Evolutionary conservation across 441 rosid species (phyloP).

Genomic region (Omphalea diandra): DNA sequence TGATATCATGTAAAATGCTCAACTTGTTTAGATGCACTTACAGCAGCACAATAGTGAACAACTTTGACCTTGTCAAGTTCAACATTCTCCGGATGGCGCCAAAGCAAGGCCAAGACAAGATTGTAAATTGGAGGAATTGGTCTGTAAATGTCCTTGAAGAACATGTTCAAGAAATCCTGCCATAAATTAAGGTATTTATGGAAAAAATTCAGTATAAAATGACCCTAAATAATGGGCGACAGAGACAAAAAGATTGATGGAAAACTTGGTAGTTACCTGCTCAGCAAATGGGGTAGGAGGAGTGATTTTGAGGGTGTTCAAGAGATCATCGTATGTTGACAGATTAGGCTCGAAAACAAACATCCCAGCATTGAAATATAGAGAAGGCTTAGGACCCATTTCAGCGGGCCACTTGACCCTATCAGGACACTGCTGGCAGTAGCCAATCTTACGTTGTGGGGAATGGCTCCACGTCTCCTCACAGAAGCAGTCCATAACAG

Average conservation of each 20-base stretch:
- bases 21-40: constrained; percentile 18
- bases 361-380: constrained; percentile 82
- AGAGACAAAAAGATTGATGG: not conserved
- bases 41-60: constrained; percentile 74
- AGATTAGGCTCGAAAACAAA: constrained; percentile 58
- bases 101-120: constrained; percentile 66
- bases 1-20: too few relatives aligned
- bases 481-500: constrained; percentile 75
- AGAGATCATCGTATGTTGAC: constrained; percentile 37
- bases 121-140: constrained; percentile 61
- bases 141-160: constrained; percentile 54
- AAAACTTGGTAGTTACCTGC: constrained; percentile 33
- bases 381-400: constrained; percentile 55
- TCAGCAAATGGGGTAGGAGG: constrained; percentile 66
- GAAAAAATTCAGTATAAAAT: not conserved
- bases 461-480: constrained; percentile 71
- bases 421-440: constrained; percentile 66
- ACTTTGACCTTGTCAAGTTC: constrained; percentile 57
- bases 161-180: constrained; percentile 74
- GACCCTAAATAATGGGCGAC: not conserved
- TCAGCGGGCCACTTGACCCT: constrained; percentile 54
- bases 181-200: not conserved
- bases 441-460: constrained; percentile 49
- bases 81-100: constrained; percentile 70
- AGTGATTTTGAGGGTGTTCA: constrained; percentile 40